phyloP scores from a whole-genome alignment of 805 yeast genomes.

The Yamadazyma sp. region DNA sequence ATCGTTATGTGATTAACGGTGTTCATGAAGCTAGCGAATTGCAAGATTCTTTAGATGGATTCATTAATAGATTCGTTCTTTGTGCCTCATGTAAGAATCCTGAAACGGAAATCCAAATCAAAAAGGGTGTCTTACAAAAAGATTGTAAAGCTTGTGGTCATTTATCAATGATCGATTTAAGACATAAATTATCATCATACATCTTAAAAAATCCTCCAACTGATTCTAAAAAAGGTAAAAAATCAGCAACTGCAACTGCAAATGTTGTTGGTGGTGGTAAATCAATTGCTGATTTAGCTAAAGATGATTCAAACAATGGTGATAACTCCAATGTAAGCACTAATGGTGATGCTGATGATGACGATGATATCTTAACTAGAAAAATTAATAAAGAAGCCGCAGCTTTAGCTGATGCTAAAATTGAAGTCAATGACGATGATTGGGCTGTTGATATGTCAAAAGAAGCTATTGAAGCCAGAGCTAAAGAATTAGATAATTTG shows the following conservation, averaged over 20 bases:
- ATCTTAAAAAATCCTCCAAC: conserved; percentile 88
- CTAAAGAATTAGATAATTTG: conserved; percentile 75
- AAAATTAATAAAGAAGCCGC: conserved; percentile 85
- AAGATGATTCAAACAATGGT: conserved; percentile 27
- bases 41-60: conserved; percentile 93
- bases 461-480: conserved; percentile 93
- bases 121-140: conserved; percentile 71
- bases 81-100: conserved; percentile 97
- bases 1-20: conserved; percentile 92
- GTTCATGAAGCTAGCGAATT: conserved; percentile 85
- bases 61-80: conserved; percentile 86
- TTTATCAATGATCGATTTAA: conserved; percentile 75
- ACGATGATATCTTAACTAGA: conserved; percentile 72
- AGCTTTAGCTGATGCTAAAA: conserved; percentile 43
- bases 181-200: conserved; percentile 83
- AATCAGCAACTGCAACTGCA: conserved; percentile 85
- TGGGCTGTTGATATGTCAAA: conserved; percentile 98
- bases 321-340: conserved; percentile 14
- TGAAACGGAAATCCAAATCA: conserved; percentile 86
- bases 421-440: conserved; percentile 80
- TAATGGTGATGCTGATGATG: conserved; percentile 48
- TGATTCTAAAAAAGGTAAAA: conserved; percentile 49
- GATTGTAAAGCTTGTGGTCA: conserved; percentile 99
- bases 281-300: conserved; percentile 75
- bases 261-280: conserved; percentile 86